These are phyloP conservation scores for Thermothelomyces thermophilus DNA, from an alignment of 2,329 filamentous ascomycete species.

Conservation along the genomic window DNA sequence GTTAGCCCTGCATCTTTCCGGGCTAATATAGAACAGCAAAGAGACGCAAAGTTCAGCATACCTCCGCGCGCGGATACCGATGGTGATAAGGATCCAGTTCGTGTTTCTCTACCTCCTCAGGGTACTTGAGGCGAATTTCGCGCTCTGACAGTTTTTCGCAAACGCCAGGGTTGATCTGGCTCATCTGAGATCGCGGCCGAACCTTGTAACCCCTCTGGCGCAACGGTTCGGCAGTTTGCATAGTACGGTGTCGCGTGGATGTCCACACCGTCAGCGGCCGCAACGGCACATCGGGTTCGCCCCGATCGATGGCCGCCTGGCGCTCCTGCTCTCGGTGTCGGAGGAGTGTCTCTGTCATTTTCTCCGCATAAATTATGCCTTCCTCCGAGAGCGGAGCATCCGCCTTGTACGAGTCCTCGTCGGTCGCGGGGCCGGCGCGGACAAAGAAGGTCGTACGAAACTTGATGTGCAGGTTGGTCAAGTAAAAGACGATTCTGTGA, in stretches of 20 bases:
- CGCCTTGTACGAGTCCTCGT: constrained; percentile 85
- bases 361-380: constrained; percentile 72
- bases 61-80: constrained; percentile 89
- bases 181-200: constrained; percentile 90
- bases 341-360: constrained; percentile 78
- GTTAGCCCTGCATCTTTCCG: constrained; percentile 5
- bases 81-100: constrained; percentile 95
- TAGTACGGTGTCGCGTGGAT: constrained; percentile 80
- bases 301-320: constrained; percentile 58
- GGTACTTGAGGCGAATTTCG: constrained; percentile 73
- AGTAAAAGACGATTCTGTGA: constrained; percentile 95
- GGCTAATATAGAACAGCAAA: not conserved
- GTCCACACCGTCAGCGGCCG: constrained; percentile 91
- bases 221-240: constrained; percentile 83
- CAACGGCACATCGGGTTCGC: constrained; percentile 60
- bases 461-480: constrained; percentile 97
- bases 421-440: constrained; percentile 75
- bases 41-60: constrained; percentile 33
- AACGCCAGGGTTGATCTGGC: constrained; percentile 91
- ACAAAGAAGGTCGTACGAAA: constrained; percentile 89
- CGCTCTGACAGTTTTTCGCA: constrained; percentile 89
- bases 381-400: constrained; percentile 78
- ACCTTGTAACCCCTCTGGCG: constrained; percentile 75
- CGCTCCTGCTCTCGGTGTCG: constrained; percentile 79
- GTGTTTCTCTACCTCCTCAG: constrained; percentile 88